Conservation (phyloP, 306 rosid genomes). For the Lathyrus tuberosus region DNA sequence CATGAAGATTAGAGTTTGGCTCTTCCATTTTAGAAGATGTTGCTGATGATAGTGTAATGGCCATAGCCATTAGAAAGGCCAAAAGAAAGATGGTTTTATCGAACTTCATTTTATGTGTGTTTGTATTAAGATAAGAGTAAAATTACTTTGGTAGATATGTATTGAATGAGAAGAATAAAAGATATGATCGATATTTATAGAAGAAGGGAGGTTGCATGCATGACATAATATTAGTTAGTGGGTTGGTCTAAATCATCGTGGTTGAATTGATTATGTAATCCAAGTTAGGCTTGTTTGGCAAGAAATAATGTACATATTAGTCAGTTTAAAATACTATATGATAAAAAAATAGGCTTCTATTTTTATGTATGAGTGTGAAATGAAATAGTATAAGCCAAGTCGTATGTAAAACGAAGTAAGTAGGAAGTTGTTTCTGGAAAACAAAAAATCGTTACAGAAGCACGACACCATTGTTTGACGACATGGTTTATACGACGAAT, state of each 20-base stretch:
- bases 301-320: slow-evolving; percentile 8
- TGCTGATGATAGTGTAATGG: slow-evolving; percentile 43
- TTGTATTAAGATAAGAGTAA: too few relatives aligned
- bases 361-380: not conserved
- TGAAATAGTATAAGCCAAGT: not conserved
- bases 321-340: not conserved
- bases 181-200: too few relatives aligned
- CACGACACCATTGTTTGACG: slow-evolving; percentile 36
- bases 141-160: too few relatives aligned
- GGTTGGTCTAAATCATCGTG: slow-evolving; percentile 47
- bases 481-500: not conserved
- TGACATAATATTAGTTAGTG: slow-evolving; percentile 9
- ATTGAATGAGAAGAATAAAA: too few relatives aligned
- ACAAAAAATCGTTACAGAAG: slow-evolving; percentile 32
- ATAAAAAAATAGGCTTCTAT: too few relatives aligned
- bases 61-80: slow-evolving; percentile 49
- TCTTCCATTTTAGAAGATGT: slow-evolving; percentile 10
- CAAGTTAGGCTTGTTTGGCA: slow-evolving; percentile 45
- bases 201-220: too few relatives aligned
- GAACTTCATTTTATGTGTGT: too few relatives aligned
- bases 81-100: slow-evolving; percentile 40
- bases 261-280: slow-evolving; percentile 14
- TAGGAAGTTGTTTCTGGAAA: too few relatives aligned
- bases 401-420: too few relatives aligned
- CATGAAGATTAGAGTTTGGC: slow-evolving; percentile 29